These are phyloP conservation scores for Triadica sebifera DNA, from an alignment of 345 rosid genomes.

Conservation along the genomic window DNA sequence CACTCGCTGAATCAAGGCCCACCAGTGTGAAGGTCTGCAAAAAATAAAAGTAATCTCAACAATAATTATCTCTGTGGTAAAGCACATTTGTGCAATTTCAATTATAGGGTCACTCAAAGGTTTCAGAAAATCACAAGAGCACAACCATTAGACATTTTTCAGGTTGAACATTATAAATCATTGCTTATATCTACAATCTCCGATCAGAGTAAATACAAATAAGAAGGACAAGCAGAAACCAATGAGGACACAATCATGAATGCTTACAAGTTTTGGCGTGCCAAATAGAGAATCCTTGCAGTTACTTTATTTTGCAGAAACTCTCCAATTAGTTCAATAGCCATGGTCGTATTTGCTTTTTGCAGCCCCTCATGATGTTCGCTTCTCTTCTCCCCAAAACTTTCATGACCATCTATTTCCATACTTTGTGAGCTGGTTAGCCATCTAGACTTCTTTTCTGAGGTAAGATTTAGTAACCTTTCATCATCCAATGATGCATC, in stretches of 20 bases:
- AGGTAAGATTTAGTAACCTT: constrained; percentile 68
- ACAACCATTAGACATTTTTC: not conserved
- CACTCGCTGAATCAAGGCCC: constrained; percentile 56
- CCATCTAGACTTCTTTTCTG: constrained; percentile 65
- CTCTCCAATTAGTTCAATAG: constrained; percentile 73
- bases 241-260: constrained; percentile 9
- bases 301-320: constrained; percentile 67
- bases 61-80: constrained; percentile 1
- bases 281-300: constrained; percentile 75
- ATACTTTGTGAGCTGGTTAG: constrained; percentile 43
- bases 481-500: constrained; percentile 94
- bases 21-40: constrained; percentile 78
- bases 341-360: constrained; percentile 65
- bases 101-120: not conserved
- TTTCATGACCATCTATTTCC: constrained; percentile 58
- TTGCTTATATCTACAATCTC: not conserved
- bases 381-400: constrained; percentile 47
- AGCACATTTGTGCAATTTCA: constrained; percentile 8
- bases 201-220: not conserved
- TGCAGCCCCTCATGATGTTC: constrained; percentile 50
- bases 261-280: constrained; percentile 71
- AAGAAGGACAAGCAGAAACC: constrained; percentile 7
- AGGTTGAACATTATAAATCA: not conserved
- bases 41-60: not conserved
- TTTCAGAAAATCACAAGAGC: not conserved